Evolutionary conservation across 2,329 filamentous ascomycete species (phyloP), one percentile per base, ranked within the genome.

Genomic region (Seiridium cupressi): DNA sequence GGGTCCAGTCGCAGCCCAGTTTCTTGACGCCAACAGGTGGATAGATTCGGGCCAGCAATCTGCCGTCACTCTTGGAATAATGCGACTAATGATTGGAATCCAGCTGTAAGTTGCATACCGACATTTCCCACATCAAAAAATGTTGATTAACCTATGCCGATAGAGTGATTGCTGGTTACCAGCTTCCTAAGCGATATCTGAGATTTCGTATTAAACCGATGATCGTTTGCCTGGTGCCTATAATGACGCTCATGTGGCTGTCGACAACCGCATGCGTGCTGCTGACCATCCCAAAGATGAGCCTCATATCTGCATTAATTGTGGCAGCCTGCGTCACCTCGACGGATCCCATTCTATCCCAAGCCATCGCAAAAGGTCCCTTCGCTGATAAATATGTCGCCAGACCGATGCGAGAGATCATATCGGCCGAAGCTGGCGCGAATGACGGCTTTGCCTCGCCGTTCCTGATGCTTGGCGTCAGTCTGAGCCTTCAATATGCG

Each of bases 391-490:
- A 85, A 61, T 88, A 81, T 60, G 84, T 88, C 2, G 76, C 81
- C 8, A 79, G 84, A 1, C 76, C 80, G 3, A 73, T 88, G 3
- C 79, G 85, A 35, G 84, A 88, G 63, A 82, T 88, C 60, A 87
- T 88, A 26, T 87, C 84, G 0, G 79, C 84, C 1, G 85, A 88
- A 63, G 84, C 84, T 3, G 86, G 85, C 5, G 80, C 81, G 3
- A 88, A 88, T 62, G 85, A 88, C 63, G 85, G 85, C 0, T 85
- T 88, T 46, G 85, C 82, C 0, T 88, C 87, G 51, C 85, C 85
- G 0, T 87, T 88, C 57, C 74, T 88, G 4, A 80, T 87, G 74
- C 75, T 88, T 2, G 83, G 84, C 0, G 79, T 81, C 1, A 84
- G 83, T 46, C 75, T 87, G 6, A 79, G 87, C 57, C 81, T 83